Conservation (phyloP, 2,329 filamentous ascomycete genomes). For the Cladorrhinum sp. region DNA sequence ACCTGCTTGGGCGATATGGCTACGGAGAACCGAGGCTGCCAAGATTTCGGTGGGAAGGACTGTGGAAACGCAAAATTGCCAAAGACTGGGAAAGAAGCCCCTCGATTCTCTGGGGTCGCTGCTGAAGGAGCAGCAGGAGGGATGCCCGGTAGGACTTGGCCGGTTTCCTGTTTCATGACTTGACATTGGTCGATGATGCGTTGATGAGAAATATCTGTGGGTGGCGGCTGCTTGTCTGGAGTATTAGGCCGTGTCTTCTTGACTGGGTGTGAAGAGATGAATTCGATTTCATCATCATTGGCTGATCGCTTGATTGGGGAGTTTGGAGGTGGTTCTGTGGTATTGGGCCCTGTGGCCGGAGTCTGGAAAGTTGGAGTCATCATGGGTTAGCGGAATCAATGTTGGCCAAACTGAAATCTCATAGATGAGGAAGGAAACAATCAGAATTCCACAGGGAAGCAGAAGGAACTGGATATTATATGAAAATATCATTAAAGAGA, state of each 20-base stretch:
- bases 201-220: background rate
- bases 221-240: slow-evolving; percentile 3
- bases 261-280: slow-evolving; percentile 43
- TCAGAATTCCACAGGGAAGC: background rate
- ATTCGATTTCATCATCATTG: slow-evolving; percentile 42
- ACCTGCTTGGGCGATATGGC: slow-evolving; percentile 38
- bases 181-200: slow-evolving; percentile 24
- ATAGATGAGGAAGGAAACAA: background rate
- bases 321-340: background rate
- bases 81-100: slow-evolving; percentile 35
- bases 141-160: no score
- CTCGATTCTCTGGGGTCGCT: slow-evolving; percentile 30
- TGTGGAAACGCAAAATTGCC: slow-evolving; percentile 34
- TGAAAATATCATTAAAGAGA: background rate
- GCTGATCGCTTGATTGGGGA: slow-evolving; percentile 29
- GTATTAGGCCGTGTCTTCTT: slow-evolving; percentile 32
- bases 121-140: no score
- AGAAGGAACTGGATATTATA: background rate
- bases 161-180: no score
- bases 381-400: background rate
- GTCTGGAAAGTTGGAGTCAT: background rate
- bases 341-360: background rate
- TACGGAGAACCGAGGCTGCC: slow-evolving; percentile 28
- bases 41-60: slow-evolving; percentile 22
- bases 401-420: no score